Percentiles rank a stretch among this genome's conserved stretches.
phyloP scores from a whole-genome alignment of 1,284 basidiomycete genomes.

The Cutaneotrichosporon curvatum region DNA sequence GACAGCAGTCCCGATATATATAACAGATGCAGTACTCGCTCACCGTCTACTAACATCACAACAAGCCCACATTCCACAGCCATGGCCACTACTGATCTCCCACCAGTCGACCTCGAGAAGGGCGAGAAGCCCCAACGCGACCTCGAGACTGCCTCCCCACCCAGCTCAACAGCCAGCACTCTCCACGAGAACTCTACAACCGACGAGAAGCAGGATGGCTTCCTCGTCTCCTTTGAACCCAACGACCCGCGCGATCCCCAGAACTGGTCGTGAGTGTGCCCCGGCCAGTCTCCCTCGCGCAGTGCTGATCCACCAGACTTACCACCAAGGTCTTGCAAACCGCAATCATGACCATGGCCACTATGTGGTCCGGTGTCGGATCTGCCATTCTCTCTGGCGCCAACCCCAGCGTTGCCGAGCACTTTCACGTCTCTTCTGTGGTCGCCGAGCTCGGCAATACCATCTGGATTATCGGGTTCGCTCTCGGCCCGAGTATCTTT shows the following conservation, averaged over 20 bases:
- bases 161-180: too few relatives aligned
- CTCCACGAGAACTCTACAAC: too few relatives aligned
- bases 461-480: constrained; percentile 30
- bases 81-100: too few relatives aligned
- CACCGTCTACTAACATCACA: too few relatives aligned
- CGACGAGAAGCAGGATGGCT: constrained; percentile 12
- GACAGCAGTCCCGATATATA: too few relatives aligned
- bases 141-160: too few relatives aligned
- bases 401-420: not conserved
- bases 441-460: constrained; percentile 19
- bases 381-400: constrained; percentile 12
- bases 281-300: too few relatives aligned
- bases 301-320: constrained; percentile 1
- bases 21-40: too few relatives aligned
- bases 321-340: constrained; percentile 15
- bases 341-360: constrained; percentile 16
- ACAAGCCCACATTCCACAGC: too few relatives aligned
- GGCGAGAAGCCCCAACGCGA: too few relatives aligned
- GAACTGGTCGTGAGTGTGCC: constrained; percentile 53
- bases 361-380: constrained; percentile 18
- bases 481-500: constrained; percentile 54
- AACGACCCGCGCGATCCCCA: constrained; percentile 59
- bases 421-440: constrained; percentile 10
- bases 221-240: constrained; percentile 56
- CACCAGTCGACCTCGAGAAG: too few relatives aligned